Percentiles rank a stretch among this genome's conserved stretches.
phyloP scores from a whole-genome alignment of 345 rosid genomes.

The Firmiana major region DNA sequence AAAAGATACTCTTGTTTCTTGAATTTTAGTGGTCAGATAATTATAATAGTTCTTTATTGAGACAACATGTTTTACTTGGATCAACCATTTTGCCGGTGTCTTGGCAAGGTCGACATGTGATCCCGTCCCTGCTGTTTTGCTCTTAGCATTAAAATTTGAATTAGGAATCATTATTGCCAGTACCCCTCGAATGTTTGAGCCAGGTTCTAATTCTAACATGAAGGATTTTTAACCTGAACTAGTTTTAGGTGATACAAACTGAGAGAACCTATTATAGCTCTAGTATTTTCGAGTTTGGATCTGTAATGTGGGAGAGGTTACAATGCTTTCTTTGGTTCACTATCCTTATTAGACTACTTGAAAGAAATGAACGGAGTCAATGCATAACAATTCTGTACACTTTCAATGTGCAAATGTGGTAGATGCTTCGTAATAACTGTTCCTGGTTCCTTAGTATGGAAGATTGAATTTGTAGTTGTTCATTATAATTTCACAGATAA shows the following conservation, averaged over 20 bases:
- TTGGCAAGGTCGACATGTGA: background rate
- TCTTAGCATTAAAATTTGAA: background rate
- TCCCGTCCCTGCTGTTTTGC: background rate
- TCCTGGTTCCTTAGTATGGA: background rate
- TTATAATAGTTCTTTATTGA: background rate
- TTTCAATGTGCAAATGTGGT: background rate
- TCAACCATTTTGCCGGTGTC: background rate
- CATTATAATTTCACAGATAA: background rate
- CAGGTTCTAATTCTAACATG: constrained; percentile 1
- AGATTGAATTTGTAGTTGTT: background rate
- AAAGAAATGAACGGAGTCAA: background rate
- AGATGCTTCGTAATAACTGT: background rate
- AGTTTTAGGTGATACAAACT: background rate
- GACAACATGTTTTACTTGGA: background rate
- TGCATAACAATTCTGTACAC: background rate
- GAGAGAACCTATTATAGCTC: background rate
- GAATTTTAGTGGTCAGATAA: background rate
- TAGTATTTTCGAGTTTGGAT: background rate
- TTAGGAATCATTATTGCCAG: background rate
- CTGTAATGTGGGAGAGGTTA: constrained; percentile 1
- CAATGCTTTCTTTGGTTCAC: constrained; percentile 1
- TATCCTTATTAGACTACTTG: background rate
- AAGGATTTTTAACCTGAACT: background rate
- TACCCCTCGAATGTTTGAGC: background rate
- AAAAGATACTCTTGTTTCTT: background rate